phyloP scores from a whole-genome alignment of 306 rosid species.

The Sicyos baderoa region DNA sequence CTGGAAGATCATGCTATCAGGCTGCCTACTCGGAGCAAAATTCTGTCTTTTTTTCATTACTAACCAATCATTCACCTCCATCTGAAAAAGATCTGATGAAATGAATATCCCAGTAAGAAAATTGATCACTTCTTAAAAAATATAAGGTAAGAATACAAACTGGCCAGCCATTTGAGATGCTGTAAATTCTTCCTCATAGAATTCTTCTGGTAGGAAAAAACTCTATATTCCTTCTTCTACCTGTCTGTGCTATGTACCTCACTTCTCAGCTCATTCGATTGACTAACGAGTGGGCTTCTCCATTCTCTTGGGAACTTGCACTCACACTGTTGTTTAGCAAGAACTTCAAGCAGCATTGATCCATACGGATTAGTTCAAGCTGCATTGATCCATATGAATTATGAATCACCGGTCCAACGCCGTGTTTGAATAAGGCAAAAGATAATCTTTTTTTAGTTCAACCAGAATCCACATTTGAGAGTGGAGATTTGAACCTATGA shows the following conservation, averaged over 20 bases:
- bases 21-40: neutral
- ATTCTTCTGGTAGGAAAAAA: neutral
- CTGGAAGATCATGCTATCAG: slow-evolving; percentile 10
- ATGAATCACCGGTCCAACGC: neutral
- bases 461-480: too few species aligned
- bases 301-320: neutral
- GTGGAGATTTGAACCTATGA: too few species aligned
- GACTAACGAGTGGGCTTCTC: neutral
- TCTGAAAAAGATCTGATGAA: neutral
- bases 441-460: too few species aligned
- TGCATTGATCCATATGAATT: neutral
- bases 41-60: neutral
- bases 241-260: neutral
- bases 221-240: slow-evolving; percentile 1
- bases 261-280: neutral
- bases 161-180: neutral
- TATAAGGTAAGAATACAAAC: neutral
- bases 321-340: neutral
- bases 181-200: neutral
- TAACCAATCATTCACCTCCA: slow-evolving; percentile 9
- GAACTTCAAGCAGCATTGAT: slow-evolving; percentile 4
- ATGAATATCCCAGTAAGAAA: neutral
- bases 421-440: neutral
- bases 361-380: neutral
- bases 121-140: neutral